Evolutionary conservation across 805 yeast genomes (phyloP), one percentile per base, ranked within the genome.

Genomic region (Barnettozyma populi): DNA sequence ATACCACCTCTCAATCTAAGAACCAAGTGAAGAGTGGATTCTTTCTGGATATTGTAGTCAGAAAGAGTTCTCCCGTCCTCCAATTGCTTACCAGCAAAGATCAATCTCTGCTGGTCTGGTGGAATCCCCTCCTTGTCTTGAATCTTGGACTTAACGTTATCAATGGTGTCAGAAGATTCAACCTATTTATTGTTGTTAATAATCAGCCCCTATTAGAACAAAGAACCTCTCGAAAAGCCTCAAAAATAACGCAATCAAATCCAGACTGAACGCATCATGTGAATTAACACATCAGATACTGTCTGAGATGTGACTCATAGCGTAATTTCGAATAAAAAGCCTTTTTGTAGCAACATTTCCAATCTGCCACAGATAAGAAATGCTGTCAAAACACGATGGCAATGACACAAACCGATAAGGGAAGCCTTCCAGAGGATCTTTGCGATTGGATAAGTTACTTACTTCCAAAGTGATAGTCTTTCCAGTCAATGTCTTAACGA

Each of bases 61-160:
- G 95, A 85, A 57, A 88, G 75, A 45, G 96, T 88, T 77, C 96
- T 85, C 60, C 96, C 96, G 61, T 88, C 96, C 74, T 88, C 96
- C 61, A 88, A 76, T 73, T 88, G 96, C 77, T 88, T 88, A 78
- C 96, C 96, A 62, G 96, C 96, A 65, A 88, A 88, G 29, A 90
- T 90, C 69, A 92, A 84, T 79, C 98, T 86, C 79, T 90, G 97
- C 75, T 90, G 97, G 77, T 90, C 97, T 66, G 97, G 97, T 73
- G 97, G 97, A 63, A 90, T 90, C 70, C 97, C 97, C 75, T 90
- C 97, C 82, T 90, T 90, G 82, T 90, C 95, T 76, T 88, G 95
- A 73, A 89, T 90, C 84, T 90, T 90, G 72, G 90, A 76, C 75
- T 87, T 89, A 66, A 89, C 96, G 58, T 87, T 87, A 74, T 89